Evolutionary conservation across 2,329 filamentous ascomycete genomes (phyloP), one percentile per base, ranked within the genome.

Genomic region (Claviceps cyperi): DNA sequence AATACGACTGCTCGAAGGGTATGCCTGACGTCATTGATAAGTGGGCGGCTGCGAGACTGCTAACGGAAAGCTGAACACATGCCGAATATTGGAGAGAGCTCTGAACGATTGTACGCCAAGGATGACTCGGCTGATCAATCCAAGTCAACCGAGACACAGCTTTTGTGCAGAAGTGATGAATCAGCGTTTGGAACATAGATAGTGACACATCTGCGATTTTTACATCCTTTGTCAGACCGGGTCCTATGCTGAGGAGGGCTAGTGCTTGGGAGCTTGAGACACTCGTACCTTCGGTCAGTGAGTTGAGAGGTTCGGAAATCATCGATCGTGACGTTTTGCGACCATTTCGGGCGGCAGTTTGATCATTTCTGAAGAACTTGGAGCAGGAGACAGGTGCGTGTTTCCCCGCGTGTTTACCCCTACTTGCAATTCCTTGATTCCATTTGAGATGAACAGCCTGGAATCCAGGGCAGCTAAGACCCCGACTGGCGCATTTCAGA

Each of bases 391-490:
- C 52, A 0, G 56, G 56, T 14, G 45, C 21, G 1, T 45, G 43
- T 17, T 51, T 56, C 4, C 56, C 56, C 1, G 56, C 50, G 22
- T 56, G 43, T 41, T 46, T 54, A 2, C 56, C 54, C 19, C 56
- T 51, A 43, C 56, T 58, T 1, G 56, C 56, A 11, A 58, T 51
- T n/a, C 56, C 55, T 38, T 57, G 55, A 24, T 54, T 37, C 56
- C 56, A 58, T 52, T 46, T 54, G 8, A 58, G 52, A 13, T 53
- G 50, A 4, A 52, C 36, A 11, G 51, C 22, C 15, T 57, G 49
- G 39, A 56, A 57, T 14, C 56, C 56, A 7, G 55, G 53, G 41
- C 56, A 58, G 4, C 36, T 15, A 2, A 56, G 40, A 21, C 50
- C 50, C 21, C 56, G 52, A 38, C 51, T 56, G 19, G 50, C 49